phyloP scores from a whole-genome alignment of 1,284 basidiomycete genomes.

The Athelia psychrophila region DNA sequence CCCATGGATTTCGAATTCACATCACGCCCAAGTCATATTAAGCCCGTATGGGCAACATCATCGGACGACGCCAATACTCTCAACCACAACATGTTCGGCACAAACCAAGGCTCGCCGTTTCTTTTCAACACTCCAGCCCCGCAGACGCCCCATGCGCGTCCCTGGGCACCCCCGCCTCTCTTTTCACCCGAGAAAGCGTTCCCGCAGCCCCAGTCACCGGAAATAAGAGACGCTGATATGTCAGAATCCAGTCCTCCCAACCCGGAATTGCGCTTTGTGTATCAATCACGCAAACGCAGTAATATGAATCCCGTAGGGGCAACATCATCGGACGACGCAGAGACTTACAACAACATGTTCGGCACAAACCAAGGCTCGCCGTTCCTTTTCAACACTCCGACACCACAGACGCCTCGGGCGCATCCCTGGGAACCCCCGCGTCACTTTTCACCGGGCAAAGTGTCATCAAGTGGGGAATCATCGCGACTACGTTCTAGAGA shows the following conservation, averaged over 20 bases:
- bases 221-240: constrained; percentile 73
- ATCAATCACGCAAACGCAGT: too few relatives aligned
- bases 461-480: too few relatives aligned
- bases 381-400: constrained; percentile 65
- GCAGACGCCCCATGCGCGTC: constrained; percentile 42
- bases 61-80: constrained; percentile 43
- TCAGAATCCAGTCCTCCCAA: constrained; percentile 60
- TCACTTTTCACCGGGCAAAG: too few relatives aligned
- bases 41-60: constrained; percentile 53
- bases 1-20: constrained; percentile 82
- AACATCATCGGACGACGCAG: too few relatives aligned
- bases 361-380: constrained; percentile 65
- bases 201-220: constrained; percentile 37
- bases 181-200: constrained; percentile 61
- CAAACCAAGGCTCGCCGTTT: constrained; percentile 65
- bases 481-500: constrained; percentile 59
- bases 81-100: constrained; percentile 69
- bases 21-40: constrained; percentile 43
- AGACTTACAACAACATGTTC: too few relatives aligned
- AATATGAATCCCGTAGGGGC: too few relatives aligned
- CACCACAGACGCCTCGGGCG: too few relatives aligned
- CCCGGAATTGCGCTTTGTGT: too few relatives aligned
- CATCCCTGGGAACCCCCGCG: too few relatives aligned
- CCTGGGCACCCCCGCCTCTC: constrained; percentile 62
- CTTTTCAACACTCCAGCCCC: constrained; percentile 58